Conservation (phyloP, 2,329 filamentous ascomycete species). For the Aspergillus thermomutatus region DNA sequence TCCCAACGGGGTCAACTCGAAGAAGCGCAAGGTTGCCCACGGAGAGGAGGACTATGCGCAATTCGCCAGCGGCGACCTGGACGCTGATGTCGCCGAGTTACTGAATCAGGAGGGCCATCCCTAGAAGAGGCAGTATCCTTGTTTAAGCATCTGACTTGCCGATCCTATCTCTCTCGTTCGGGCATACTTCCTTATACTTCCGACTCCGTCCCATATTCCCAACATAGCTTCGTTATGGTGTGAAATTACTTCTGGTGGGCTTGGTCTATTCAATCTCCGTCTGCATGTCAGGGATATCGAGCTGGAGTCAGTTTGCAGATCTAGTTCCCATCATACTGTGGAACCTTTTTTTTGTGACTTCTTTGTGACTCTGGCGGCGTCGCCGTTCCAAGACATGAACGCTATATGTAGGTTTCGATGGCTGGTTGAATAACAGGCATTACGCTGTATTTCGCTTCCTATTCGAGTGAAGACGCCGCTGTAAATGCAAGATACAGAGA, state of each 20-base stretch:
- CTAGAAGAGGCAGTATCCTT: constrained; percentile 6
- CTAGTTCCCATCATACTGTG: neutral
- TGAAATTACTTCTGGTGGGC: neutral
- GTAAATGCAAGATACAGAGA: neutral
- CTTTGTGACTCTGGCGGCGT: neutral
- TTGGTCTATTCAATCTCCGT: neutral
- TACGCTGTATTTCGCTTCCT: neutral
- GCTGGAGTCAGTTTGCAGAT: neutral
- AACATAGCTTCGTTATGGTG: neutral
- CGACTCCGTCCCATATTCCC: neutral
- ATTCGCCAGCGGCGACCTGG: constrained; percentile 54
- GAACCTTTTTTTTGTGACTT: neutral
- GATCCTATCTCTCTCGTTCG: neutral
- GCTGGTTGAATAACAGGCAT: neutral
- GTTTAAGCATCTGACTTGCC: neutral
- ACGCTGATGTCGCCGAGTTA: constrained; percentile 60
- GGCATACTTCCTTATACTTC: neutral
- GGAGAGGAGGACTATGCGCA: constrained; percentile 43
- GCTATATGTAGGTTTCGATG: neutral
- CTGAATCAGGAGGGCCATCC: constrained; percentile 45
- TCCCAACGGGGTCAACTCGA: constrained; percentile 34
- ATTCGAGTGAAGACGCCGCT: neutral
- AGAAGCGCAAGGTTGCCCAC: constrained; percentile 50
- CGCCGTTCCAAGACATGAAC: neutral
- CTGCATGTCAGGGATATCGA: neutral